Percentiles rank a stretch among this genome's conserved stretches.
Conservation (phyloP, 2,329 filamentous ascomycete genomes). For the Metarhizium brunneum region DNA sequence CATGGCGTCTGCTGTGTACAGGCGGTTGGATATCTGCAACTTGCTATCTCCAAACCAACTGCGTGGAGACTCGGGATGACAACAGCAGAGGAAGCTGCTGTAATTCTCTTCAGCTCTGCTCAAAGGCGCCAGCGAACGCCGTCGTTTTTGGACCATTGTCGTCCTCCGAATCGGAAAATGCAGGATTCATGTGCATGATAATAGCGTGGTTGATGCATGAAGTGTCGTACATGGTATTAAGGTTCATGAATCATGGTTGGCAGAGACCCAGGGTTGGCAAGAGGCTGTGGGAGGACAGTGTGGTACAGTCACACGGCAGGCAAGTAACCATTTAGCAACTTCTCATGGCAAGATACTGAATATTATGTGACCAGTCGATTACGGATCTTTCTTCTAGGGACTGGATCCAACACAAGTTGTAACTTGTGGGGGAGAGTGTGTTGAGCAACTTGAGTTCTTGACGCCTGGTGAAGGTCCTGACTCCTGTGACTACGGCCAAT, state of each 20-base stretch:
- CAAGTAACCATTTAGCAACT: not conserved
- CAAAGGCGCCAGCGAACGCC: not conserved
- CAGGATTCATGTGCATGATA: not conserved
- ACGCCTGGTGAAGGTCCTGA: not conserved
- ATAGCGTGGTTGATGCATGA: conserved; percentile 1
- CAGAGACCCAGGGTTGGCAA: not conserved
- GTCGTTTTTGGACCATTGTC: not conserved
- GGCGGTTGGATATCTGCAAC: not conserved
- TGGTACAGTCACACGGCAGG: not conserved
- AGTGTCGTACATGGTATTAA: not conserved
- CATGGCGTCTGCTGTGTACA: not conserved
- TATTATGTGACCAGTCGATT: not conserved
- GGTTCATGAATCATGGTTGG: not conserved
- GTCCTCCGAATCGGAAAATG: not conserved
- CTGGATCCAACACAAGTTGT: not conserved
- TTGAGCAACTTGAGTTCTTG: not conserved
- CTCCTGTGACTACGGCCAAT: not conserved
- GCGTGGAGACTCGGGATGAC: not conserved
- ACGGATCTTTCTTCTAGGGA: not conserved
- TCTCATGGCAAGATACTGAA: not conserved
- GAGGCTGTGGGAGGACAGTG: not conserved
- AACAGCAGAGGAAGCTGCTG: not conserved
- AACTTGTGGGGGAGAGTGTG: too few species aligned
- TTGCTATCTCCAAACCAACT: not conserved
- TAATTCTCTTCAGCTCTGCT: not conserved